These are phyloP conservation scores for Pilasporangium apinafurcum DNA, from an alignment of 352 stramenopile species.

Conservation along the genomic window DNA sequence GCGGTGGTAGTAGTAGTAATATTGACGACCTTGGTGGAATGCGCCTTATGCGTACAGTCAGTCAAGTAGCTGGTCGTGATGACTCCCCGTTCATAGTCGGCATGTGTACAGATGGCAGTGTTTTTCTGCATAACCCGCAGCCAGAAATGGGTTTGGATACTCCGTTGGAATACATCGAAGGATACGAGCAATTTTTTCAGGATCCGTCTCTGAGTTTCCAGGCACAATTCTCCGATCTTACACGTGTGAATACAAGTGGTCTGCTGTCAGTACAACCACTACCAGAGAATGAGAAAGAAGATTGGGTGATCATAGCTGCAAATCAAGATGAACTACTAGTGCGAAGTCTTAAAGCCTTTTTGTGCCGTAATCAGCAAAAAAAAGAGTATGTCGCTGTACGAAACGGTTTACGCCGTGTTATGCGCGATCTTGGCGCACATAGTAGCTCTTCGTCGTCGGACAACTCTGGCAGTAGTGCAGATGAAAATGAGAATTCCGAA, in stretches of 20 bases:
- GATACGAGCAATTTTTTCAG: slow-evolving; percentile 81
- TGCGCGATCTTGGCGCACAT: slow-evolving; percentile 32
- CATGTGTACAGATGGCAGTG: slow-evolving; percentile 79
- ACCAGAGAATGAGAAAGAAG: slow-evolving; percentile 39
- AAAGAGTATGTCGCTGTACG: slow-evolving; percentile 39
- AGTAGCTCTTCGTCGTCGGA: slow-evolving; percentile 16
- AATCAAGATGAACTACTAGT: slow-evolving; percentile 73
- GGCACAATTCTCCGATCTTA: slow-evolving; percentile 73
- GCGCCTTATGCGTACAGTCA: slow-evolving; percentile 72
- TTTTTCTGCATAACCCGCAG: slow-evolving; percentile 64
- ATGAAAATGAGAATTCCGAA: slow-evolving; percentile 2
- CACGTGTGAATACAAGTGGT: slow-evolving; percentile 63
- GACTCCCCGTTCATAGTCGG: slow-evolving; percentile 60
- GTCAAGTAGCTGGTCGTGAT: slow-evolving; percentile 55
- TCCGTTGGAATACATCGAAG: slow-evolving; percentile 65
- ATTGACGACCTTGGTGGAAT: slow-evolving; percentile 39
- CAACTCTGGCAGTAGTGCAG: slow-evolving; percentile 15
- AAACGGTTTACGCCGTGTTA: slow-evolving; percentile 29
- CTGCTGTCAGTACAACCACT: slow-evolving; percentile 59
- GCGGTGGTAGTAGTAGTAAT: slow-evolving; percentile 13
- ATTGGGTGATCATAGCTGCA: slow-evolving; percentile 73
- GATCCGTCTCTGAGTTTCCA: slow-evolving; percentile 69
- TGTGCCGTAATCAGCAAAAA: slow-evolving; percentile 48
- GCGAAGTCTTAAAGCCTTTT: slow-evolving; percentile 55
- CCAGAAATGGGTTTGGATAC: slow-evolving; percentile 50